A percentile compares a stretch with the other conserved stretches of the same genome.
Conservation (phyloP, 805 yeast genomes). For the Schwanniomyces yamadae region DNA sequence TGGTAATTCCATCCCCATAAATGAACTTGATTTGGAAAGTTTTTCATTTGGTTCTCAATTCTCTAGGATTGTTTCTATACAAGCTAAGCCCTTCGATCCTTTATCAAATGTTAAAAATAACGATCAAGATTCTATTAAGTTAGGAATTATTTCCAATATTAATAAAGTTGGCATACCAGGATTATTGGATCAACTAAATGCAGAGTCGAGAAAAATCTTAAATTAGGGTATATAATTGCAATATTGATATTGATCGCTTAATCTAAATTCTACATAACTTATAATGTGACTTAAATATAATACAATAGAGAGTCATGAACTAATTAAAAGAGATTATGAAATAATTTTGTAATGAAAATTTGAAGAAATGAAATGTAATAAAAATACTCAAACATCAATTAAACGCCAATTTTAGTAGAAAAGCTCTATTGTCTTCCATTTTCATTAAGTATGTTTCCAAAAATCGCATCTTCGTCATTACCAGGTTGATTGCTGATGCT, state of each 20-base stretch:
- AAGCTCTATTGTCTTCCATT: constrained; percentile 4
- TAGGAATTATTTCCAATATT: constrained; percentile 24
- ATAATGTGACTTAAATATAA: constrained; percentile 3
- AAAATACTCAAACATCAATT: background rate
- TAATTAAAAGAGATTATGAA: background rate
- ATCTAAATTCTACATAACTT: background rate
- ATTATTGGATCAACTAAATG: constrained; percentile 26
- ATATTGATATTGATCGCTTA: background rate
- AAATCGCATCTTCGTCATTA: constrained; percentile 16
- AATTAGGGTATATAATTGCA: constrained; percentile 4
- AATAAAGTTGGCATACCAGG: constrained; percentile 24
- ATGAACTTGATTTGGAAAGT: constrained; percentile 60
- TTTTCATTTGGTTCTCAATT: constrained; percentile 82
- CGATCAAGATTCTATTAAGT: constrained; percentile 28
- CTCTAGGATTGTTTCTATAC: constrained; percentile 68
- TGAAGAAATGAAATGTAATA: background rate
- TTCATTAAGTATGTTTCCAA: constrained; percentile 16
- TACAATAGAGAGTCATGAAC: constrained; percentile 1
- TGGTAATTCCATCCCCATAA: constrained; percentile 30
- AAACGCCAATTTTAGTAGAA: too few species aligned
- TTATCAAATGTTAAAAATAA: constrained; percentile 47
- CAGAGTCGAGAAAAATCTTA: constrained; percentile 14
- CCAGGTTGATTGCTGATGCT: background rate
- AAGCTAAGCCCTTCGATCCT: constrained; percentile 68
- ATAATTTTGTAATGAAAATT: constrained; percentile 1